phyloP scores from a whole-genome alignment of 208 protist genomes.

The Plasmodiophora brassicae region DNA sequence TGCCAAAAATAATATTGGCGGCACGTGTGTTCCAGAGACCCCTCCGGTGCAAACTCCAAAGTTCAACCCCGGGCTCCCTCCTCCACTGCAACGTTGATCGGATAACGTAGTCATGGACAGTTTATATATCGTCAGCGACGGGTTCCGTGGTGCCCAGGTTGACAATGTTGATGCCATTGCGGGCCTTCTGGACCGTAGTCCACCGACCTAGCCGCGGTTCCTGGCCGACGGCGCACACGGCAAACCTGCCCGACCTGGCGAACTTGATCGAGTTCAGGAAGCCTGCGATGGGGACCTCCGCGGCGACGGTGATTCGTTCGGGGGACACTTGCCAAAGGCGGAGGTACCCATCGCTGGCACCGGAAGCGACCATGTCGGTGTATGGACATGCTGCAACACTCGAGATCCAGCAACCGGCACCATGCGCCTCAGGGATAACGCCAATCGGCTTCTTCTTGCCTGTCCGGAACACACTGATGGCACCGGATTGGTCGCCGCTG shows the following conservation, averaged over 20 bases:
- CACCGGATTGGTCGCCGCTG: constrained; percentile 30
- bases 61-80: no score
- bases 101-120: no score
- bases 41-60: no score
- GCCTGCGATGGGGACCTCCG: background rate
- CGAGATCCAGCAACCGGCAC: background rate
- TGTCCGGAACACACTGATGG: background rate
- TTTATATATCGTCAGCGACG: no score
- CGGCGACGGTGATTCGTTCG: background rate
- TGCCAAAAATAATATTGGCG: no score
- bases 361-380: constrained; percentile 10
- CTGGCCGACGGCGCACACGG: constrained; percentile 14
- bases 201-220: background rate
- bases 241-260: background rate
- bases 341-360: background rate
- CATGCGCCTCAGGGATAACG: background rate
- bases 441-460: background rate
- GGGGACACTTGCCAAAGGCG: background rate
- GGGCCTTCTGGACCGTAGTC: background rate
- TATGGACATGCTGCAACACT: background rate
- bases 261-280: background rate
- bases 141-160: no score
- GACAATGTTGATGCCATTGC: constrained; percentile 7
- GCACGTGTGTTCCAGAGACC: no score
- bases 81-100: no score